A percentile compares a stretch with the other conserved stretches of the same genome.
These are phyloP conservation scores for Torulaspora maleeae DNA, from an alignment of 805 yeast species.

Conservation along the genomic window DNA sequence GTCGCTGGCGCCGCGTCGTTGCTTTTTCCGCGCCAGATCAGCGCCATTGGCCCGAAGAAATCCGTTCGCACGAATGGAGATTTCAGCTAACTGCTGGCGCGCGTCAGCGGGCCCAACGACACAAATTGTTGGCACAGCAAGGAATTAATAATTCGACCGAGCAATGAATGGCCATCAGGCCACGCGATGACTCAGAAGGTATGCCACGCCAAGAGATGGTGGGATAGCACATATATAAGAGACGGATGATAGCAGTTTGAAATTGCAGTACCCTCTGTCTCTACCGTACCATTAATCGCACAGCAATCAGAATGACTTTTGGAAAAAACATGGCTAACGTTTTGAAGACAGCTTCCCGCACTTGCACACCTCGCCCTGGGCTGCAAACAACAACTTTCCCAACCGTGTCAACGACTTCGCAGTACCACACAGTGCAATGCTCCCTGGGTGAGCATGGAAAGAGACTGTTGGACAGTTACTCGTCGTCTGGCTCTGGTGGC, in stretches of 20 bases:
- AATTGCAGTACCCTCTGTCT: neutral
- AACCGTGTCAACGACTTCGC: conserved; percentile 3
- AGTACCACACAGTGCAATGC: conserved; percentile 7
- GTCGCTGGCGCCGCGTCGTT: conserved; percentile 2
- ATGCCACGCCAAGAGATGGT: too few species aligned
- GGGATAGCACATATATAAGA: neutral
- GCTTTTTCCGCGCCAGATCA: neutral
- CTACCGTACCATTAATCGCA: neutral
- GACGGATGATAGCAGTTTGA: neutral
- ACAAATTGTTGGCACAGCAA: neutral
- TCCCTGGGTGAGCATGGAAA: conserved; percentile 2
- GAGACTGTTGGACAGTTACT: neutral
- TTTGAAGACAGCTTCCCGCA: conserved; percentile 10
- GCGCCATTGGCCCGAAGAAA: neutral
- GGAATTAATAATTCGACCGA: neutral
- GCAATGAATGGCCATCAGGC: neutral
- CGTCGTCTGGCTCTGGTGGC: conserved; percentile 3
- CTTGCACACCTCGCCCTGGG: conserved; percentile 13
- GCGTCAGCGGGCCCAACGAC: neutral
- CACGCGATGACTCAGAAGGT: neutral
- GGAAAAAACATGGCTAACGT: conserved; percentile 4
- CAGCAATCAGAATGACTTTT: conserved; percentile 1
- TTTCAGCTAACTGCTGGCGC: neutral
- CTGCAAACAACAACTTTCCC: conserved; percentile 15
- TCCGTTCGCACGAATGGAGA: conserved; percentile 5